These are phyloP conservation scores for Pilobolus umbonatus DNA, from an alignment of 192 early-diverging fungal genomes.

Conservation along the genomic window DNA sequence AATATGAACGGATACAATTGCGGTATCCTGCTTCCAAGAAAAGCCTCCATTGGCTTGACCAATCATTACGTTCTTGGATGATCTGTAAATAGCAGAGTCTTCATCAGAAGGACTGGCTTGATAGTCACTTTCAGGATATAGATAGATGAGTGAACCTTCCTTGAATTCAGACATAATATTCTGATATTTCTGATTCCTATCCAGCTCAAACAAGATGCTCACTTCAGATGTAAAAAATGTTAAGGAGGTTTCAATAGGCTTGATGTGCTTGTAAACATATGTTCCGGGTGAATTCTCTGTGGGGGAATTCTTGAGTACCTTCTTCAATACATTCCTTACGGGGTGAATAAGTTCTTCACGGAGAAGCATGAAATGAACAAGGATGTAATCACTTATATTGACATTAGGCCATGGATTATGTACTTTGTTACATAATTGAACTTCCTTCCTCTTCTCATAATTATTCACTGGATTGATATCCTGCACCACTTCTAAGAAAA, in stretches of 20 bases:
- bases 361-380: constrained; percentile 4
- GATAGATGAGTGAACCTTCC: neutral
- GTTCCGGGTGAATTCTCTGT: neutral
- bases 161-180: neutral
- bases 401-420: neutral
- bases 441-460: neutral
- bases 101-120: neutral
- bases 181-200: neutral
- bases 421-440: neutral
- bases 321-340: neutral
- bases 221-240: neutral
- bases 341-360: constrained; percentile 4
- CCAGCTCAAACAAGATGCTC: neutral
- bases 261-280: neutral
- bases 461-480: neutral
- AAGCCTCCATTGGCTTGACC: neutral
- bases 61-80: neutral
- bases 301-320: neutral
- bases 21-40: neutral
- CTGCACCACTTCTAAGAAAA: neutral
- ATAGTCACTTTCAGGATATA: neutral
- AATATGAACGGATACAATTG: neutral
- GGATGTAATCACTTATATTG: neutral
- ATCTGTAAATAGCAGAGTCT: neutral
- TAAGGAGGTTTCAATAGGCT: neutral